Conservation (phyloP, 2,329 filamentous ascomycete species). For the Xylariaceae sp. region DNA sequence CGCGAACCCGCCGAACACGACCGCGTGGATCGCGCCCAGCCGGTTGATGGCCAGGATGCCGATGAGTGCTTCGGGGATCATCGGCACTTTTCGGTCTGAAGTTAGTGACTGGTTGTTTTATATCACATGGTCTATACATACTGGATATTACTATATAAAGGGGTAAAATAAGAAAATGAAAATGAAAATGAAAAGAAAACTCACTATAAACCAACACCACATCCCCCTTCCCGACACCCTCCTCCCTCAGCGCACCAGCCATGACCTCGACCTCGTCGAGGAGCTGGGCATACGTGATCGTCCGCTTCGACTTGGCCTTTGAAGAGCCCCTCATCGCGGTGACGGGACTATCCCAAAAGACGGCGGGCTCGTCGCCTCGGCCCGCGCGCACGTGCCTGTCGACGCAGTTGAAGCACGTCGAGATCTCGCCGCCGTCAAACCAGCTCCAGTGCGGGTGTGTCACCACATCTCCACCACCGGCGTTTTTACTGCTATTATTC, state of each 20-base stretch:
- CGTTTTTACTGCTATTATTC: no score
- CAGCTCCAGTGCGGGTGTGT: conserved; percentile 77
- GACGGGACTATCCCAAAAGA: conserved; percentile 85
- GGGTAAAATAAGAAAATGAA: neutral
- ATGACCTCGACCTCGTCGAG: conserved; percentile 75
- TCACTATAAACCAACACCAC: conserved; percentile 85
- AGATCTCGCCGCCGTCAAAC: conserved; percentile 86
- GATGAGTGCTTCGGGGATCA: conserved; percentile 86
- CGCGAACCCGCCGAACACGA: conserved; percentile 92
- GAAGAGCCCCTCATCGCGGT: no score
- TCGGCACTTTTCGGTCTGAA: conserved; percentile 66
- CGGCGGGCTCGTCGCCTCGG: conserved; percentile 66
- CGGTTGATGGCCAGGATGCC: conserved; percentile 77
- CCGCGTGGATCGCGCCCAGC: conserved; percentile 81
- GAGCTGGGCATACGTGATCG: conserved; percentile 68
- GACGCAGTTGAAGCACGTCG: conserved; percentile 86
- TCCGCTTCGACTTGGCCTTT: no score
- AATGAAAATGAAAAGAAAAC: conserved; percentile 24
- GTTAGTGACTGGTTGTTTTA: no score
- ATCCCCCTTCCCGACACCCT: conserved; percentile 77
- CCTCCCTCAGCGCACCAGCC: conserved; percentile 74
- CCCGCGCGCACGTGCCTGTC: conserved; percentile 81
- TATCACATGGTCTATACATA: neutral
- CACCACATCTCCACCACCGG: no score
- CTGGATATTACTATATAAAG: no score